Evolutionary conservation across 164 flowering plant species (phyloP).

Genomic region (Tetrastigma voinierianum): DNA sequence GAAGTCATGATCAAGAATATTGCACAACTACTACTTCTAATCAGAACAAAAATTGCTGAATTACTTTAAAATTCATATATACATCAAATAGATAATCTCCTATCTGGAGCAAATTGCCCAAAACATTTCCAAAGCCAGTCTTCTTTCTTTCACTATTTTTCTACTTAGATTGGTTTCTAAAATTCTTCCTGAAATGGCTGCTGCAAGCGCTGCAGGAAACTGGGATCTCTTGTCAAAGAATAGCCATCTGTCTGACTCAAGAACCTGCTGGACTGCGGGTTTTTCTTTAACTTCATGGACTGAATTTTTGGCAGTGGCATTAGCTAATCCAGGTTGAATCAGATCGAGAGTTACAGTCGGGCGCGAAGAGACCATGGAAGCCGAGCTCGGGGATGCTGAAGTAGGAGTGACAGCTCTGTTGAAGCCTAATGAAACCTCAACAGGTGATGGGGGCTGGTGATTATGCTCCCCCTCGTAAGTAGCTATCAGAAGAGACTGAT

Average conservation of each 20-base stretch:
- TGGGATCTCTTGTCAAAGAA: constrained; percentile 53
- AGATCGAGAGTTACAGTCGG: constrained; percentile 18
- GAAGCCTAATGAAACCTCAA: constrained; percentile 12
- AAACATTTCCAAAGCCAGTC: too few species aligned
- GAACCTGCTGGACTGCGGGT: constrained; percentile 29
- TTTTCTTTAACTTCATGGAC: constrained; percentile 10
- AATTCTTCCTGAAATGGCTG: constrained; percentile 55
- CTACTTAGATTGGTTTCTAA: constrained; percentile 17
- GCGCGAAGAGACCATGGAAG: neutral
- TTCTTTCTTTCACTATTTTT: constrained; percentile 9
- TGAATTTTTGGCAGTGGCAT: neutral
- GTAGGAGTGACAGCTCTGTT: constrained; percentile 8
- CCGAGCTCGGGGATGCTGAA: neutral
- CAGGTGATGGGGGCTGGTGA: constrained; percentile 26
- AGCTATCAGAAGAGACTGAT: constrained; percentile 49
- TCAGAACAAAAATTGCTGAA: neutral
- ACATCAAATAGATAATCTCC: too few species aligned
- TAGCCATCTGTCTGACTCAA: constrained; percentile 47
- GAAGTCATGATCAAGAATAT: too few species aligned
- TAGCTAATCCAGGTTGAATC: constrained; percentile 1
- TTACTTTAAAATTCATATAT: neutral
- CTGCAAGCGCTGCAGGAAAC: constrained; percentile 57
- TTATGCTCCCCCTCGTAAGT: constrained; percentile 69
- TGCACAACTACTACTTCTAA: neutral
- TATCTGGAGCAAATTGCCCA: too few species aligned